A percentile compares a stretch with the other conserved stretches of the same genome.
These are phyloP conservation scores for Phytophthora boehmeriae DNA, from an alignment of 352 stramenopile genomes.

Conservation along the genomic window DNA sequence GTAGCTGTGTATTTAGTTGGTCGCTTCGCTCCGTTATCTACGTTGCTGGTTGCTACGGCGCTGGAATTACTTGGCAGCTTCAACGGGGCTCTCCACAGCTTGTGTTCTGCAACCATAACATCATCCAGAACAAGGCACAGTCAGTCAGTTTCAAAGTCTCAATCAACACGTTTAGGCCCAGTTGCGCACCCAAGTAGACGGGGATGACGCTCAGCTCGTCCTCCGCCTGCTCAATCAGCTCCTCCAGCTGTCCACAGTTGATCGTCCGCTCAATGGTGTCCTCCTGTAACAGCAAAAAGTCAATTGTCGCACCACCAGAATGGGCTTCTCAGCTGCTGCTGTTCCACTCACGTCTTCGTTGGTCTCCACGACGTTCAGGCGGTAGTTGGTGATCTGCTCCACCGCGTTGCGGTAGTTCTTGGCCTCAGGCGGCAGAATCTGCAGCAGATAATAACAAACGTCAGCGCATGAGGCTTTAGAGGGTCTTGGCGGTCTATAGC, in stretches of 20 bases:
- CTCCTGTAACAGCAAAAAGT: slow-evolving; percentile 46
- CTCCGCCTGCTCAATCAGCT: slow-evolving; percentile 88
- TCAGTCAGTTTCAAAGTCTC: slow-evolving; percentile 5
- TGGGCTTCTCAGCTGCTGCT: not conserved
- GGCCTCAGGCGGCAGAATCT: slow-evolving; percentile 71
- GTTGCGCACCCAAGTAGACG: slow-evolving; percentile 76
- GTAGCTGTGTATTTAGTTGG: slow-evolving; percentile 36
- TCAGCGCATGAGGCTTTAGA: not conserved
- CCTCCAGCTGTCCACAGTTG: slow-evolving; percentile 88
- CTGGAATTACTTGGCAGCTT: slow-evolving; percentile 34
- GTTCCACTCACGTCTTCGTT: slow-evolving; percentile 73
- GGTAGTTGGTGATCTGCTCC: slow-evolving; percentile 88
- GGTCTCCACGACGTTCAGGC: slow-evolving; percentile 72
- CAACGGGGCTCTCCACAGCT: slow-evolving; percentile 83
- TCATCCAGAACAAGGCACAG: slow-evolving; percentile 17
- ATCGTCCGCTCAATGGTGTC: slow-evolving; percentile 83
- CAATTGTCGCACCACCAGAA: slow-evolving; percentile 22
- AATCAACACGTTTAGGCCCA: not conserved
- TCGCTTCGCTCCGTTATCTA: slow-evolving; percentile 2
- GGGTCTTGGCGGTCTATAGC: not conserved
- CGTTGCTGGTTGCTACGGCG: slow-evolving; percentile 1
- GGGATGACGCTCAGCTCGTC: slow-evolving; percentile 87
- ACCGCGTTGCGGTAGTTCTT: slow-evolving; percentile 80
- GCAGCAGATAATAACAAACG: slow-evolving; percentile 11
- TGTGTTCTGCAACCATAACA: slow-evolving; percentile 63